A percentile compares a stretch with the other conserved stretches of the same genome.
These are phyloP conservation scores for Leptographium radiaticola DNA, from an alignment of 2,329 filamentous ascomycete genomes.

Conservation along the genomic window DNA sequence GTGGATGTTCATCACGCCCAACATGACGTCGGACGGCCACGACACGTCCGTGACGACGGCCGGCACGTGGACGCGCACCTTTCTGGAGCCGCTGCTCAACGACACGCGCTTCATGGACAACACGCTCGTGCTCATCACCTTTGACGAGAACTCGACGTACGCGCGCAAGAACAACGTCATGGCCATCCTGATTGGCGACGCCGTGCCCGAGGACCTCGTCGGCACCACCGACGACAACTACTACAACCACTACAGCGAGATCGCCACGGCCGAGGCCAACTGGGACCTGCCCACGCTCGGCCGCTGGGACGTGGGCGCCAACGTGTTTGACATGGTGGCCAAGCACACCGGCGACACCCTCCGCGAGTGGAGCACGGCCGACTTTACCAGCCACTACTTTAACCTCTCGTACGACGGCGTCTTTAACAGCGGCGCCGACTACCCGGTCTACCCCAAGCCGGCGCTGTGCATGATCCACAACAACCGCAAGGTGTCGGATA, in stretches of 20 bases:
- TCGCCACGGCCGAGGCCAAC: constrained; percentile 56
- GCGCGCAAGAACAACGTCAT: constrained; percentile 54
- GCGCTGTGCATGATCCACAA: constrained; percentile 15
- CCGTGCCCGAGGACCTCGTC: constrained; percentile 48
- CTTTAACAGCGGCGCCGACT: constrained; percentile 12
- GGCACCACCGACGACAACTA: constrained; percentile 57
- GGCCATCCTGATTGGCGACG: constrained; percentile 59
- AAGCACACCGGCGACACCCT: constrained; percentile 44
- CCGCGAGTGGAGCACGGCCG: constrained; percentile 8
- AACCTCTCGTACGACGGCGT: constrained; percentile 19
- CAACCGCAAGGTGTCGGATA: constrained; percentile 13
- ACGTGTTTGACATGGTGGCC: constrained; percentile 51
- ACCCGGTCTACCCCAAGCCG: constrained; percentile 16
- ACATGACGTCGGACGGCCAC: constrained; percentile 67
- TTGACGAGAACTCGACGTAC: constrained; percentile 68
- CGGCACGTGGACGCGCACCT: constrained; percentile 52
- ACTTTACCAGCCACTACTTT: constrained; percentile 11
- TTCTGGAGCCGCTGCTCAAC: constrained; percentile 56
- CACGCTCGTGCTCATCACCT: constrained; percentile 64
- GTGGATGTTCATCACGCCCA: constrained; percentile 58
- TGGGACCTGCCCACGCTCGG: constrained; percentile 58
- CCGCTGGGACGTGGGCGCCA: constrained; percentile 59
- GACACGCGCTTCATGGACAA: constrained; percentile 62
- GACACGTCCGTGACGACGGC: constrained; percentile 59
- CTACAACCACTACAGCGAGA: constrained; percentile 60